These are phyloP conservation scores for Nitzschia sp. DNA, from an alignment of 108 stramenopile species.

Conservation along the genomic window DNA sequence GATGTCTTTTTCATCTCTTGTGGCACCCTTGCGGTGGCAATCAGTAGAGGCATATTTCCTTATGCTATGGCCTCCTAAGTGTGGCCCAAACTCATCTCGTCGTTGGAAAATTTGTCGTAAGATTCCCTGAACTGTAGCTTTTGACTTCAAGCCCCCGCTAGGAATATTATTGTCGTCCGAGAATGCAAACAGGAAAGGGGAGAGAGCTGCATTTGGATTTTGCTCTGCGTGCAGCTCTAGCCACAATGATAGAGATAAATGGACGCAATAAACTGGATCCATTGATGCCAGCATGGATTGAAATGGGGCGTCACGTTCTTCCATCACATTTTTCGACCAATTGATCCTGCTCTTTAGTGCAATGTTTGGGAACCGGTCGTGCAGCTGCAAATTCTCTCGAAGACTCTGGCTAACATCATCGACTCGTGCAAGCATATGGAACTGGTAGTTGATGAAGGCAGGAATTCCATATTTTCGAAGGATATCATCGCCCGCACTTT, in stretches of 20 bases:
- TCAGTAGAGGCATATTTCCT: constrained; percentile 16
- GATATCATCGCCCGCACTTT: background rate
- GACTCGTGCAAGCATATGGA: constrained; percentile 23
- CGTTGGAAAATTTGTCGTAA: background rate
- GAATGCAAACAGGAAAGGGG: too few species aligned
- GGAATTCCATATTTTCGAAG: background rate
- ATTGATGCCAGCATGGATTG: constrained; percentile 15
- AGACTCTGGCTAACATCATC: constrained; percentile 11
- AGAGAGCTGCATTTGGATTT: too few species aligned
- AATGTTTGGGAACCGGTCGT: constrained; percentile 8
- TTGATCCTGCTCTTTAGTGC: background rate
- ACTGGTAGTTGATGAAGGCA: too few species aligned
- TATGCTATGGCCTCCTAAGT: background rate
- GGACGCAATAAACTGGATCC: constrained; percentile 15
- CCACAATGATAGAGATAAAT: too few species aligned
- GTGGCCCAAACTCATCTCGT: too few species aligned
- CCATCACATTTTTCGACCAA: constrained; percentile 34
- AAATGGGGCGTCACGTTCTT: constrained; percentile 32
- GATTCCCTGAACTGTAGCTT: background rate
- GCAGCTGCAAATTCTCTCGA: background rate
- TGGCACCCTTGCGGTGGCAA: background rate
- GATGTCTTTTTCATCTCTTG: constrained; percentile 25
- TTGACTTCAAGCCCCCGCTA: background rate
- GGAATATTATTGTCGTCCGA: too few species aligned
- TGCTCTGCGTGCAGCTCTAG: too few species aligned